Conservation (phyloP, 352 stramenopile species). For the Globisporangium irregulare region DNA sequence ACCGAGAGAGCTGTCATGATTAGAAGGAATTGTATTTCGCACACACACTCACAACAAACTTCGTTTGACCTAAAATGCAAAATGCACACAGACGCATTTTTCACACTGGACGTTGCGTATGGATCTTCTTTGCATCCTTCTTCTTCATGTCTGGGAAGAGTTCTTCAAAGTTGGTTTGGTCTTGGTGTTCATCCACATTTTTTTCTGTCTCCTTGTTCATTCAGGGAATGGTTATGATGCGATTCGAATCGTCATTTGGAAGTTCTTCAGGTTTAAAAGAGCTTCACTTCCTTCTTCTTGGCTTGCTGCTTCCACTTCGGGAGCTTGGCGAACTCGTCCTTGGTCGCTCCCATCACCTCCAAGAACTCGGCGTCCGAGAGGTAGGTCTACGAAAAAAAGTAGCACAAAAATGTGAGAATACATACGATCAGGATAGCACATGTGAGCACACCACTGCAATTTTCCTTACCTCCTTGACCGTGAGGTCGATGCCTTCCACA, state of each 20-base stretch:
- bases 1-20: neutral
- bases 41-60: neutral
- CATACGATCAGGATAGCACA: conserved; percentile 10
- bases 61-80: neutral
- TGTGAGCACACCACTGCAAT: neutral
- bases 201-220: neutral
- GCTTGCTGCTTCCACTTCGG: conserved; percentile 87
- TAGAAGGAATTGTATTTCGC: neutral
- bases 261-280: conserved; percentile 60
- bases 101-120: neutral
- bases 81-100: neutral
- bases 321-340: conserved; percentile 55
- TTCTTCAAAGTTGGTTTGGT: neutral
- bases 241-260: neutral
- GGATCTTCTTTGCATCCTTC: neutral
- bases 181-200: neutral
- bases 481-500: conserved; percentile 79
- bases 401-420: conserved; percentile 2
- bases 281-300: conserved; percentile 84
- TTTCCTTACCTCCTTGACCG: conserved; percentile 53
- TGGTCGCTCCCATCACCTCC: conserved; percentile 60
- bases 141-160: neutral
- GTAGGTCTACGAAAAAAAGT: conserved; percentile 44
- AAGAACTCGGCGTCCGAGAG: conserved; percentile 78
- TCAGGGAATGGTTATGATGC: neutral